Conservation (phyloP, 805 yeast genomes). For the Yarrowia osloensis region DNA sequence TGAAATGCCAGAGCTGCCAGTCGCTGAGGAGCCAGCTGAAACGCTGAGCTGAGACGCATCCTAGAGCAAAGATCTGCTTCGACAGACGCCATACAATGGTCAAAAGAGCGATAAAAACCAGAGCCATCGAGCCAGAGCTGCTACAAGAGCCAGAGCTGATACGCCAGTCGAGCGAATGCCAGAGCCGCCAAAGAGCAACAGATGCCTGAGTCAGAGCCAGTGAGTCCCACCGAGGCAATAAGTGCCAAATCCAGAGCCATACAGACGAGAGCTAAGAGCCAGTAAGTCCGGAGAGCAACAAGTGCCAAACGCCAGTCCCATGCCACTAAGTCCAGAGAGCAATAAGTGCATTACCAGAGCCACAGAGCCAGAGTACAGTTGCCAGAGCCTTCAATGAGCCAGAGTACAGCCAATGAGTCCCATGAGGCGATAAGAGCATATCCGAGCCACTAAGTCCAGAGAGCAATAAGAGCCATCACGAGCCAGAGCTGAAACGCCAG, state of each 20-base stretch:
- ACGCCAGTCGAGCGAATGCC: not conserved
- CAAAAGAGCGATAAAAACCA: not conserved
- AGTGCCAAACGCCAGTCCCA: not conserved
- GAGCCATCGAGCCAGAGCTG: not conserved
- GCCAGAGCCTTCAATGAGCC: not conserved
- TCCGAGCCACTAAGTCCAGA: not conserved
- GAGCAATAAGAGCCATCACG: not conserved
- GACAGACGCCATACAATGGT: conserved; percentile 4
- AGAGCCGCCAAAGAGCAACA: not conserved
- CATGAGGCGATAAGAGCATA: not conserved
- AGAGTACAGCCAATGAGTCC: not conserved
- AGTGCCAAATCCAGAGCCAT: not conserved
- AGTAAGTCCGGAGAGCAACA: conserved; percentile 3
- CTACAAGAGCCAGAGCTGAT: not conserved
- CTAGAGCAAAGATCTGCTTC: conserved; percentile 10
- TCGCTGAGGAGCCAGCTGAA: not conserved
- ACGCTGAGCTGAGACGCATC: not conserved
- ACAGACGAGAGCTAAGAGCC: not conserved
- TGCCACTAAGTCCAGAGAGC: not conserved
- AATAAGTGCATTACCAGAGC: too few species aligned
- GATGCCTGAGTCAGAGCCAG: conserved; percentile 1
- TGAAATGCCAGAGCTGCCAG: conserved; percentile 15
- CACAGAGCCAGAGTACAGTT: not conserved
- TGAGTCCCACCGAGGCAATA: not conserved
- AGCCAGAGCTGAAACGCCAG: not conserved